A percentile compares a stretch with the other conserved stretches of the same genome.
These are phyloP conservation scores for Neurospora pannonica DNA, from an alignment of 495 filamentous ascomycete genomes.

Conservation along the genomic window DNA sequence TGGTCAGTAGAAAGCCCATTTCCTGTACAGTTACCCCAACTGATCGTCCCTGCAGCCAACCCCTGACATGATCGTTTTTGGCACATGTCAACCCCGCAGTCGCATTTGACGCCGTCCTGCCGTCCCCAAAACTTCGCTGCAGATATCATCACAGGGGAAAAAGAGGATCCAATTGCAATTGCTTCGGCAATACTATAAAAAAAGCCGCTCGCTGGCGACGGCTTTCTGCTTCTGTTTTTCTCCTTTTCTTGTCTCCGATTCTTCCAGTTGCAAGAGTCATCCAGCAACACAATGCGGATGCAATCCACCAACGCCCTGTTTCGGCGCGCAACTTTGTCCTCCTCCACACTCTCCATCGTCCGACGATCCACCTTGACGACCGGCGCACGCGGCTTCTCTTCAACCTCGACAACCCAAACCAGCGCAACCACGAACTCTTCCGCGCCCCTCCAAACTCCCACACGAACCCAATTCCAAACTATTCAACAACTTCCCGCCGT, in stretches of 20 bases:
- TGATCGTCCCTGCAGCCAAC: neutral
- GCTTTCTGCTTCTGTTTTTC: neutral
- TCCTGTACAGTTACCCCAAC: neutral
- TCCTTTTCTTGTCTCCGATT: neutral
- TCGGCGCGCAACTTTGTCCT: slow-evolving; percentile 7
- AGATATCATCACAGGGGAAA: slow-evolving; percentile 38
- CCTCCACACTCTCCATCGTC: neutral
- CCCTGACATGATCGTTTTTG: neutral
- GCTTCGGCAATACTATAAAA: slow-evolving; percentile 10
- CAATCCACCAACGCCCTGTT: slow-evolving; percentile 18
- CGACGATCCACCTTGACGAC: slow-evolving; percentile 12
- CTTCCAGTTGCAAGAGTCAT: neutral
- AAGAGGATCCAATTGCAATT: slow-evolving; percentile 1
- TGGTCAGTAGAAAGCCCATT: no score
- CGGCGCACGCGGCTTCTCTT: slow-evolving; percentile 19
- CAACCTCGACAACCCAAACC: neutral
- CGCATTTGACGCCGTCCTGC: neutral
- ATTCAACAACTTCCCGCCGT: neutral
- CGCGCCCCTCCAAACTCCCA: neutral
- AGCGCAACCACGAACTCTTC: neutral
- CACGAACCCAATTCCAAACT: neutral
- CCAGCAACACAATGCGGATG: slow-evolving; percentile 4
- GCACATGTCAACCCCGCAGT: neutral
- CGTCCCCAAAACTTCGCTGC: slow-evolving; percentile 37
- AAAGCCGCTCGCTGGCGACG: slow-evolving; percentile 6